Evolutionary conservation across 805 yeast species (phyloP).

Genomic region (Pichia pseudocactophila): DNA sequence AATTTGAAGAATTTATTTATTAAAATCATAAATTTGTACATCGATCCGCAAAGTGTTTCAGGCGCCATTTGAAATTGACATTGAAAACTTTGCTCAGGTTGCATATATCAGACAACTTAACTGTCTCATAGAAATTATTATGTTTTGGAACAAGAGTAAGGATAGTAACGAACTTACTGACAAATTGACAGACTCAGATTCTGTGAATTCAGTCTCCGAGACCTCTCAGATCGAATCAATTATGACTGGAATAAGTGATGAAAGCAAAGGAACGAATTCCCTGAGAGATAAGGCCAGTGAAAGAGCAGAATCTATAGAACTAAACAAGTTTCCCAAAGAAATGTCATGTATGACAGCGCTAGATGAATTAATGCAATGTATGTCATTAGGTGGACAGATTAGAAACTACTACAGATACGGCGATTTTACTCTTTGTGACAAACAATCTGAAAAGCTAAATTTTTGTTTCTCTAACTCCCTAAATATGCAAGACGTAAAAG

Average conservation of each 20-base stretch:
- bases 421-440: slow-evolving; percentile 59
- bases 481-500: slow-evolving; percentile 43
- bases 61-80: too few species aligned
- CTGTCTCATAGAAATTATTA: background rate
- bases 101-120: background rate
- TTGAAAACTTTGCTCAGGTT: too few species aligned
- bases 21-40: too few species aligned
- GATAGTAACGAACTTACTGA: background rate
- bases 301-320: slow-evolving; percentile 21
- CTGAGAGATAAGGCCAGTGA: slow-evolving; percentile 24
- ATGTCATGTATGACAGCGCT: slow-evolving; percentile 75
- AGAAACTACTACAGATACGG: slow-evolving; percentile 82
- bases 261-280: slow-evolving; percentile 2
- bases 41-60: too few species aligned
- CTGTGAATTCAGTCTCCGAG: slow-evolving; percentile 1
- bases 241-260: slow-evolving; percentile 14
- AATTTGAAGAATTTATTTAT: too few species aligned
- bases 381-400: slow-evolving; percentile 84
- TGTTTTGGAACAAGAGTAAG: slow-evolving; percentile 12
- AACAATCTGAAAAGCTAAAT: slow-evolving; percentile 64
- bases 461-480: slow-evolving; percentile 63
- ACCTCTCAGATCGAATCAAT: slow-evolving; percentile 11
- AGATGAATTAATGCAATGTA: slow-evolving; percentile 79
- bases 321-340: slow-evolving; percentile 27
- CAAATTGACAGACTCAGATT: slow-evolving; percentile 5